Conservation (phyloP, 352 stramenopile genomes). For the Globisporangium iwayamae region DNA sequence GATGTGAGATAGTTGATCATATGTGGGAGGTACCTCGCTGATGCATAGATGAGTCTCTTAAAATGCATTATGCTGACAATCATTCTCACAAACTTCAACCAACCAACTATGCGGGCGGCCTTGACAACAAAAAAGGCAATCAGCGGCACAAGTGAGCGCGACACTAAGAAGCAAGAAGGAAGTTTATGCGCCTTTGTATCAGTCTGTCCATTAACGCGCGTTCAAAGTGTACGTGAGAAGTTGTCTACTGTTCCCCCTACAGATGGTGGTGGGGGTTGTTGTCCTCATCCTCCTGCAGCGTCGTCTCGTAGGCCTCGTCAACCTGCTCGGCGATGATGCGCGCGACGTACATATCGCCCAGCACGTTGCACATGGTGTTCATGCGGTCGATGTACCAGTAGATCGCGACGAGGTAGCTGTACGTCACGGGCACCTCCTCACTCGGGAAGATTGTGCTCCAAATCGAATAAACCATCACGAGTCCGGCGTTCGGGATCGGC, state of each 20-base stretch:
- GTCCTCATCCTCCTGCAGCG: conserved; percentile 4
- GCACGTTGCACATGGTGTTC: conserved; percentile 66
- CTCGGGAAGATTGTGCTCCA: conserved; percentile 68
- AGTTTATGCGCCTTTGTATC: background rate
- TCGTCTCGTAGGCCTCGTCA: conserved; percentile 49
- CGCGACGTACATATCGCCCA: conserved; percentile 66
- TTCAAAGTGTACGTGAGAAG: background rate
- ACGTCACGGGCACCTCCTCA: conserved; percentile 49
- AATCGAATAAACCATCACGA: conserved; percentile 77
- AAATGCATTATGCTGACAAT: no score
- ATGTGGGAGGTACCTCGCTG: no score
- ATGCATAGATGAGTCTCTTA: no score
- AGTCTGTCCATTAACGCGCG: background rate
- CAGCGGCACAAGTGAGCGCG: no score
- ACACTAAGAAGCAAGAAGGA: background rate
- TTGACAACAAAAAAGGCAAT: no score
- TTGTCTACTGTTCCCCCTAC: background rate
- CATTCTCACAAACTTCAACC: background rate
- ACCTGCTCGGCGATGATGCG: conserved; percentile 77
- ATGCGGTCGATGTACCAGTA: conserved; percentile 72
- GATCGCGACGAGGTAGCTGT: conserved; percentile 71
- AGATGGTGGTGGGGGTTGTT: background rate
- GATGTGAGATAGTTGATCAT: no score
- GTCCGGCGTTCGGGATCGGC: conserved; percentile 62
- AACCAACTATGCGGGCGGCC: background rate